Evolutionary conservation across 1,139 yeast genomes (phyloP).

Genomic region (Geotrichum candidum): DNA sequence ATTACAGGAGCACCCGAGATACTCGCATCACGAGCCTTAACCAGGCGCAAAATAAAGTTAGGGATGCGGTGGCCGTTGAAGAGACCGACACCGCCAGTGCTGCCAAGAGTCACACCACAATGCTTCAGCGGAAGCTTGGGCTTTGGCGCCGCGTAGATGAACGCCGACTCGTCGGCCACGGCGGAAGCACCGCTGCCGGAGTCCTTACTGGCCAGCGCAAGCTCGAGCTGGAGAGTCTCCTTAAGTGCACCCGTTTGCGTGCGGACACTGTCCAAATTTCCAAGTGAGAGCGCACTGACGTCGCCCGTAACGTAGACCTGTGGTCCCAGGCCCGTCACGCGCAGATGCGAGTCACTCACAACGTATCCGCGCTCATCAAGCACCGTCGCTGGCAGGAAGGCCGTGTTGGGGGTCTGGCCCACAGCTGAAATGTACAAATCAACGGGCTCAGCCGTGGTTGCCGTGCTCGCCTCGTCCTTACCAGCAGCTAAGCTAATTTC

Average conservation of each 20-base stretch:
- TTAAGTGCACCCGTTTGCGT: constrained; percentile 8
- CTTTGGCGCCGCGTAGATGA: background rate
- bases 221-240: constrained; percentile 9
- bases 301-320: constrained; percentile 30
- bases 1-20: background rate
- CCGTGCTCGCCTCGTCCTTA: constrained; percentile 14
- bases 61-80: constrained; percentile 3
- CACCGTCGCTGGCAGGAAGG: constrained; percentile 21
- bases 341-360: constrained; percentile 22
- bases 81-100: constrained; percentile 9
- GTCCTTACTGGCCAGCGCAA: background rate
- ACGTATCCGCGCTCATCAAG: constrained; percentile 22
- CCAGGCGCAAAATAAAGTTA: background rate
- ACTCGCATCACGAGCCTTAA: constrained; percentile 2
- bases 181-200: background rate
- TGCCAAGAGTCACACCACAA: constrained; percentile 8
- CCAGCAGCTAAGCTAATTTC: constrained; percentile 2
- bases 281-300: constrained; percentile 13
- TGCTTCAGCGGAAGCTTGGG: background rate
- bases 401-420: constrained; percentile 27
- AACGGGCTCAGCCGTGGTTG: constrained; percentile 7
- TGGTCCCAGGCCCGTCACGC: constrained; percentile 21
- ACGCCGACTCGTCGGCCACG: background rate
- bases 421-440: constrained; percentile 23
- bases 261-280: constrained; percentile 1